A percentile compares a stretch with the other conserved stretches of the same genome.
phyloP scores from a whole-genome alignment of 192 early-diverging fungal genomes.

The Dimargaris cristalligena region DNA sequence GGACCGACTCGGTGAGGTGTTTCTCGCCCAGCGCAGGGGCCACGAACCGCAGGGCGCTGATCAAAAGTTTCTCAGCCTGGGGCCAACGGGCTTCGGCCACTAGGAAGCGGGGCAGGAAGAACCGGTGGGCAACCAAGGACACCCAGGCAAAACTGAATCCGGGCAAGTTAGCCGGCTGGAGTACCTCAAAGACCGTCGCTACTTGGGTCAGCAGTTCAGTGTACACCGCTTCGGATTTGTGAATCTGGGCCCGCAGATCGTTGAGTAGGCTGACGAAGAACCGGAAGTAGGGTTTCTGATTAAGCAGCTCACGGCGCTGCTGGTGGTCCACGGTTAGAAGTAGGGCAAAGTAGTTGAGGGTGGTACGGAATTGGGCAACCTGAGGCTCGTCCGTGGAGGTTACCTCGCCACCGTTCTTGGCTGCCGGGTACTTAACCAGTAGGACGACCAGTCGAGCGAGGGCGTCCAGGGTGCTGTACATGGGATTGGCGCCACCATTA shows the following conservation, averaged over 20 bases:
- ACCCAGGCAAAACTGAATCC: conserved; percentile 92
- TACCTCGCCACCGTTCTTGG: conserved; percentile 29
- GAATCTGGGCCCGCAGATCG: conserved; percentile 36
- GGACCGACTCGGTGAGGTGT: conserved; percentile 54
- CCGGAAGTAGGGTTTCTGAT: conserved; percentile 81
- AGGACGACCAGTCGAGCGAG: conserved; percentile 76
- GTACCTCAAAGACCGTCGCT: conserved; percentile 60
- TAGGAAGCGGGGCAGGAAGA: conserved; percentile 78
- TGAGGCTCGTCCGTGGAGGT: conserved; percentile 30
- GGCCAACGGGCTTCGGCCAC: conserved; percentile 69
- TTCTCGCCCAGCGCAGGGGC: conserved; percentile 59
- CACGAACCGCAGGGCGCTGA: conserved; percentile 72
- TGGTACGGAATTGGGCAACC: conserved; percentile 57
- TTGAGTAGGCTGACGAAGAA: conserved; percentile 68
- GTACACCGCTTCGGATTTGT: background rate
- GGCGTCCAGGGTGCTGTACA: conserved; percentile 81
- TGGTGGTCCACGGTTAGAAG: conserved; percentile 75
- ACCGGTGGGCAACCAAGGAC: conserved; percentile 79
- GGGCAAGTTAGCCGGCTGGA: conserved; percentile 75
- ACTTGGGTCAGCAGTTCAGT: conserved; percentile 1
- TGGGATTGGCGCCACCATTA: conserved; percentile 26
- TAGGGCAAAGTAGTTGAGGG: conserved; percentile 72
- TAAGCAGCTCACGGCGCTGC: conserved; percentile 56
- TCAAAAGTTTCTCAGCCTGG: conserved; percentile 64
- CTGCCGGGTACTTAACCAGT: conserved; percentile 55